Base-by-base conservation (phyloP, 257 asterid genomes). In the Striga asiatica region DNA sequence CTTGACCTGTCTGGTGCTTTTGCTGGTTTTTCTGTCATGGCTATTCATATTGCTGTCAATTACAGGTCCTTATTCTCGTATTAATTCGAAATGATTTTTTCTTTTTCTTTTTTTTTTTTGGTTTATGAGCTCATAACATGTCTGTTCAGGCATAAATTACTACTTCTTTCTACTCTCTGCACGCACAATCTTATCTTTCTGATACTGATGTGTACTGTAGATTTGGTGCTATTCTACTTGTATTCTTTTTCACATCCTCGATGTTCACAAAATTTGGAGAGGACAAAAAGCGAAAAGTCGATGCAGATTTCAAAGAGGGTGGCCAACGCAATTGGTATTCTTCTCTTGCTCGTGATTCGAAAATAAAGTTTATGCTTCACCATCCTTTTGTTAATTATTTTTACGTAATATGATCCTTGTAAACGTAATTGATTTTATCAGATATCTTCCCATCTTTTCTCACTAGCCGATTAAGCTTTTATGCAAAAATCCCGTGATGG, bases 251-350 rank as follows among this genome's bases (percentile, higher is more conserved):
- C 70, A 76, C 96, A 43, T 91, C 94, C 27, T 91, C 98, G 7
- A 74, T 81, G 80, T 67, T 86, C 51, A 86, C 98, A 25, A 87
- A 72, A 61, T 66, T 71, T 29, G 98, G 98, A 56, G 95, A 80
- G 80, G 92, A 86, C 32, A 74, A 56, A 70, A 86, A 87, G 81
- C 52, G 65, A 43, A 80, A 75, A 37, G 70, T 86, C 19, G 98
- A 91, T 43, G 89, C 94, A 5, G 95, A 86, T 42, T 91, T 91
- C 69, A 81, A 81, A 74, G 95, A 91, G 74, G 98, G 98, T 41
- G 98, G 98, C 56, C 98, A 91, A 54, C 92, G 96, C 61, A 86
- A 86, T 74, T 91, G 98, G 96, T 91, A 86, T 18, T 8, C 28
- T 50, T 3, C 47, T 50, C 51, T 32, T 38, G 24, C 42, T 58